phyloP scores from a whole-genome alignment of 2,329 filamentous ascomycete genomes.

The Diplocarpon mali region DNA sequence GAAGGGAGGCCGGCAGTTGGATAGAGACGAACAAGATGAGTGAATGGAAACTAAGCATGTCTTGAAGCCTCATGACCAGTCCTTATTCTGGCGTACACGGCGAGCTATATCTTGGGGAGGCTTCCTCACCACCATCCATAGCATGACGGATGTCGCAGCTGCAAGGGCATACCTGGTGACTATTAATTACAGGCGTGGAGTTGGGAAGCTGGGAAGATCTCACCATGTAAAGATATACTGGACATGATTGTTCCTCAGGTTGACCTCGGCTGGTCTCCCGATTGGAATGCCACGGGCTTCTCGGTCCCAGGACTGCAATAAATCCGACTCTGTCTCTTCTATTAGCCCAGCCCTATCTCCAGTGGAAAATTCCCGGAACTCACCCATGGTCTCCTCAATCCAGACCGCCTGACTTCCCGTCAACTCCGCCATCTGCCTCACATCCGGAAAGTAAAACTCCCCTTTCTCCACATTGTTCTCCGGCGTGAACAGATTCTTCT shows the following conservation, averaged over 20 bases:
- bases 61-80: conserved; percentile 46
- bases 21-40: conserved; percentile 32
- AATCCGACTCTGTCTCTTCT: conserved; percentile 55
- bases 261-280: conserved; percentile 78
- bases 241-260: conserved; percentile 88
- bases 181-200: conserved; percentile 1
- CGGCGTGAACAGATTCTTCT: conserved; percentile 97
- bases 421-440: conserved; percentile 77
- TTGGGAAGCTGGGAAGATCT: conserved; percentile 25
- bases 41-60: conserved; percentile 21
- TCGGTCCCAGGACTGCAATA: conserved; percentile 65
- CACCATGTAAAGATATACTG: conserved; percentile 99
- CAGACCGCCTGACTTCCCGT: conserved; percentile 80
- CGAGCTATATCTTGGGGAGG: conserved; percentile 62
- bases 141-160: conserved; percentile 82
- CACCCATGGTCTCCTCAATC: conserved; percentile 94
- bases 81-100: conserved; percentile 64
- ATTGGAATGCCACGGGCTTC: conserved; percentile 78
- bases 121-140: conserved; percentile 91
- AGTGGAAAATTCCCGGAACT: not conserved
- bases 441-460: conserved; percentile 92
- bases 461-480: conserved; percentile 73
- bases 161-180: conserved; percentile 68
- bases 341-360: not conserved
- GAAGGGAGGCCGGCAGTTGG: conserved; percentile 30